Evolutionary conservation across 257 asterid genomes (phyloP), one percentile per base, ranked within the genome.

Genomic region (Solanum chiquidenum): DNA sequence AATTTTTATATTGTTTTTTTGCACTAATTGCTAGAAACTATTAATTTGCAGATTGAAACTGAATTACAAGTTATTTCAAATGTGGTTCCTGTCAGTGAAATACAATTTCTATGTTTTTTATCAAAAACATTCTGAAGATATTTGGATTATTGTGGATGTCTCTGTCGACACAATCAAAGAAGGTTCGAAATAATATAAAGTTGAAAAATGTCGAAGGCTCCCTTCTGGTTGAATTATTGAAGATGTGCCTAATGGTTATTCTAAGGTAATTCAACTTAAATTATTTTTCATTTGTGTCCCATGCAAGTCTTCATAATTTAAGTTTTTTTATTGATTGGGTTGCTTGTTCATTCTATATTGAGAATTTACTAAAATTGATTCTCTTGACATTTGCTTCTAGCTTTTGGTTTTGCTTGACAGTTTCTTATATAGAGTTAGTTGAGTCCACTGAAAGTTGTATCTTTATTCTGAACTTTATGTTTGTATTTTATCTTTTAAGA

Each of bases 121-220:
- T 90, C 94, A 94, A 92, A 96, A 95, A 89, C 95, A 92, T 8
- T 90, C 90, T 27, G 96, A 92, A 33, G 95, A 91, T 80, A 86
- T 71, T 40, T 96, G 99, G 99, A 95, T 92, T 33, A 95, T 96
- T 33, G 98, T 96, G 85, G 99, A 96, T 68, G 91, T 95, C 69
- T 95, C 98, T 29, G 91, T 92, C 23, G 97, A 95, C 40, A 1
- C 88, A 74, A 68, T 91, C 9, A 87, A 89, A 86, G 95, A 91
- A 68, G 92, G 91, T 60, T 20, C 89, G 12, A 18, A 77, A 27
- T 90, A 92, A 52, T 90, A 85, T 13, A 23, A 88, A 13, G 40
- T 86, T 83, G 64, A 69, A 6, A 90, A 84, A 83, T 95, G 94
- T 91, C 89, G 95, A 87, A 94, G 97, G 93, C 97, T 93, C 20